Conservation (phyloP, 257 asterid species). For the Rauvolfia tetraphylla region DNA sequence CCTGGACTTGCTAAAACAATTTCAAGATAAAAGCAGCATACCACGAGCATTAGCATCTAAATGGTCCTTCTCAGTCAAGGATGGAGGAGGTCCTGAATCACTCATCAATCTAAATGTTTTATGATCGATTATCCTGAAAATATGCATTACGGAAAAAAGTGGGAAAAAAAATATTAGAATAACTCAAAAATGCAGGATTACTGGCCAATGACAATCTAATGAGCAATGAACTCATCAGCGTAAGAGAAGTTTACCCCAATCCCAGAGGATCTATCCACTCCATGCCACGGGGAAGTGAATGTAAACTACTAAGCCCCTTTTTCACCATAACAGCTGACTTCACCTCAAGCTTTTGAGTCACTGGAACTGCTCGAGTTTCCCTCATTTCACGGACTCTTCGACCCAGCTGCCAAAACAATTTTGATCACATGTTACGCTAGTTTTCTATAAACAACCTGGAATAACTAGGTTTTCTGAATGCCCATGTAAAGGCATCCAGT, state of each 20-base stretch:
- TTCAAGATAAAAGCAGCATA: constrained; percentile 27
- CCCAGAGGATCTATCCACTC: constrained; percentile 99
- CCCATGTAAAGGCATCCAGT: no score
- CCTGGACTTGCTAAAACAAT: neutral
- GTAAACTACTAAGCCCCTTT: constrained; percentile 65
- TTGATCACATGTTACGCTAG: neutral
- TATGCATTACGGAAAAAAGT: neutral
- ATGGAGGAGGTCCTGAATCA: constrained; percentile 58
- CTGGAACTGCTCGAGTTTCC: constrained; percentile 74
- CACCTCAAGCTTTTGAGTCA: constrained; percentile 51
- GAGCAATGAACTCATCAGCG: constrained; percentile 7
- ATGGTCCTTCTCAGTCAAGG: constrained; percentile 57
- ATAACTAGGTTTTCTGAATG: neutral
- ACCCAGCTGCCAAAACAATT: constrained; percentile 53
- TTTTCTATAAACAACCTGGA: neutral
- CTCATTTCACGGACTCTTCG: constrained; percentile 97
- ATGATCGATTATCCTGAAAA: constrained; percentile 79
- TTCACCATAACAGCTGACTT: constrained; percentile 48
- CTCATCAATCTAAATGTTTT: constrained; percentile 86
- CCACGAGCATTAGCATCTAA: constrained; percentile 82
- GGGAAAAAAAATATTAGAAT: neutral
- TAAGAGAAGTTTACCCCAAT: constrained; percentile 60
- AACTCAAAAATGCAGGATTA: neutral
- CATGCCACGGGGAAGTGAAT: constrained; percentile 98
- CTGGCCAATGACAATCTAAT: constrained; percentile 8